phyloP scores from a whole-genome alignment of 768 basidiomycete species.

The Kockovaella imperatae region DNA sequence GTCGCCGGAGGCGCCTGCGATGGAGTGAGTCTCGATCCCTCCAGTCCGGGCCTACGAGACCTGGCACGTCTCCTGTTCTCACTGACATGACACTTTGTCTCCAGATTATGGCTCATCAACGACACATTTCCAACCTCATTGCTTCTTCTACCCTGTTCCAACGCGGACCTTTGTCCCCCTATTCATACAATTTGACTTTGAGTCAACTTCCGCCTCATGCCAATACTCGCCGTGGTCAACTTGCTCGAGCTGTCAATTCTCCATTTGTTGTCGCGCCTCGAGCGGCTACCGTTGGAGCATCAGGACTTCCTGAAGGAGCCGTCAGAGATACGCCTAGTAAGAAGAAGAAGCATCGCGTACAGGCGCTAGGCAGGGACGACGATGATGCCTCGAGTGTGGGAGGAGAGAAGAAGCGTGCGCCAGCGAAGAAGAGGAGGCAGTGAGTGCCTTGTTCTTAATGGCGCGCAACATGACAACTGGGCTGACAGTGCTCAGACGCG shows the following conservation, averaged over 20 bases:
- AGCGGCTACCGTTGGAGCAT: neutral
- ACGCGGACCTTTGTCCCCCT: conserved; percentile 28
- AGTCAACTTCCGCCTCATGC: conserved; percentile 12
- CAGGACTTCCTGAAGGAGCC: conserved; percentile 1
- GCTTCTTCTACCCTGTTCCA: conserved; percentile 41
- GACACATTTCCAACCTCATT: conserved; percentile 40
- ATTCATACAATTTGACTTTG: conserved; percentile 31
- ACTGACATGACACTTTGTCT: neutral
- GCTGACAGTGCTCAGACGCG: conserved; percentile 10
- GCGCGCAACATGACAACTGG: neutral
- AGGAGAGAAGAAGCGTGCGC: conserved; percentile 24
- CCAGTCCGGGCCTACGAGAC: neutral
- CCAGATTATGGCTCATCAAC: conserved; percentile 44
- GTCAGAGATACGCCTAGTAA: conserved; percentile 37
- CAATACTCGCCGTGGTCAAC: conserved; percentile 15
- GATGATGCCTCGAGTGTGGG: conserved; percentile 30
- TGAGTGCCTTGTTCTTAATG: conserved; percentile 10
- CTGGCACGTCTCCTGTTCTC: neutral
- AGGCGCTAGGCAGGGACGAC: conserved; percentile 25
- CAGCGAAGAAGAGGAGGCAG: conserved; percentile 31
- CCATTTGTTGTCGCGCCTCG: conserved; percentile 13
- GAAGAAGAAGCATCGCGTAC: conserved; percentile 35
- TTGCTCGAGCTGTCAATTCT: conserved; percentile 30
- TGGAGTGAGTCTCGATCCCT: conserved; percentile 53
- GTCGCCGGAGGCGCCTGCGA: conserved; percentile 87